A percentile compares a stretch with the other conserved stretches of the same genome.
These are phyloP conservation scores for Phaffomyces thermotolerans DNA, from an alignment of 805 yeast genomes.

Conservation along the genomic window DNA sequence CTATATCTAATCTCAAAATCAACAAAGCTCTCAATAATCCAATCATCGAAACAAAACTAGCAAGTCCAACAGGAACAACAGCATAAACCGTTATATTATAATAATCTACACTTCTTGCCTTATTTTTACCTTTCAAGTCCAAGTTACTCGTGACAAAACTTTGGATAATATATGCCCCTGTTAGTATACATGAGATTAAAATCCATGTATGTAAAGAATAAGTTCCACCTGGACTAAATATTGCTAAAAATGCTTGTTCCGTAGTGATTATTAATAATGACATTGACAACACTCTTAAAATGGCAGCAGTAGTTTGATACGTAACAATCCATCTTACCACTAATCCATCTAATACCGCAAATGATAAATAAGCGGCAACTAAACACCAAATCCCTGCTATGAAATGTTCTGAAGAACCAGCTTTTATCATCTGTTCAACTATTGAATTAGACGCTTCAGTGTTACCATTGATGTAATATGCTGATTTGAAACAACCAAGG, in stretches of 20 bases:
- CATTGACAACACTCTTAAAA: conserved; percentile 78
- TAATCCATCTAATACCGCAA: conserved; percentile 77
- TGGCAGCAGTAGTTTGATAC: conserved; percentile 82
- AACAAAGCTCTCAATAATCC: conserved; percentile 70
- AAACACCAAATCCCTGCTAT: conserved; percentile 89
- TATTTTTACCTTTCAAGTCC: conserved; percentile 31
- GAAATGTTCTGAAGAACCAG: conserved; percentile 70
- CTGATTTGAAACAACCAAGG: conserved; percentile 31
- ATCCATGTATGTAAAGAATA: conserved; percentile 89
- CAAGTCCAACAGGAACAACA: conserved; percentile 95
- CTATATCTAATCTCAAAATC: conserved; percentile 62
- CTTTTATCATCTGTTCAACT: conserved; percentile 35
- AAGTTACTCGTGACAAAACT: conserved; percentile 80
- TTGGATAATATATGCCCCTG: conserved; percentile 75
- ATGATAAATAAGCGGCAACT: conserved; percentile 79
- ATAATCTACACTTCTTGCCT: conserved; percentile 65
- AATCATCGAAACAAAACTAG: conserved; percentile 88
- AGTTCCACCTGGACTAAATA: conserved; percentile 64
- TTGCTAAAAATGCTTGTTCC: conserved; percentile 58
- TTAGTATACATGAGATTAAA: conserved; percentile 74
- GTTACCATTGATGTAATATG: conserved; percentile 3
- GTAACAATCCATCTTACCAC: conserved; percentile 93
- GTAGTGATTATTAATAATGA: conserved; percentile 63
- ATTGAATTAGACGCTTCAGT: not conserved
- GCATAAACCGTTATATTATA: conserved; percentile 91